Evolutionary conservation across 2,329 filamentous ascomycete genomes (phyloP).

Genomic region (Coniochaeta prunicola): DNA sequence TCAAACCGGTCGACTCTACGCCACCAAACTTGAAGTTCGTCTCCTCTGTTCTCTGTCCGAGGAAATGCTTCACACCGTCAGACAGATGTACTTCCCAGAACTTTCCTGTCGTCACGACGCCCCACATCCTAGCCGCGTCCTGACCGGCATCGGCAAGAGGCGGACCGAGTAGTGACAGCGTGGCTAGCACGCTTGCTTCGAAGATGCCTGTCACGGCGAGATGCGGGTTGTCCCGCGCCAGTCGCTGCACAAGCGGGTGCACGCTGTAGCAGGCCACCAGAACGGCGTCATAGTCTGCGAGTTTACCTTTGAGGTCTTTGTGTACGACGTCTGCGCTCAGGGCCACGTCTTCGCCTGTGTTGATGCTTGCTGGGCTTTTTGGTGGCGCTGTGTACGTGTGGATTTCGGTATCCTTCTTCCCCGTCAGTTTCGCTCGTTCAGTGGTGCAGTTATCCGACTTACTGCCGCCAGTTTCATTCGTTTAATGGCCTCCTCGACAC

Average conservation of each 20-base stretch:
- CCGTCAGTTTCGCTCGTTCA: no score
- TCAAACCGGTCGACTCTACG: constrained; percentile 74
- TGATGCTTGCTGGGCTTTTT: constrained; percentile 65
- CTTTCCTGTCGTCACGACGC: constrained; percentile 80
- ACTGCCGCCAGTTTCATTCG: constrained; percentile 31
- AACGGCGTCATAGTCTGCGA: constrained; percentile 60
- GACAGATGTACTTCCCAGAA: constrained; percentile 73
- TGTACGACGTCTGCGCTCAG: constrained; percentile 57
- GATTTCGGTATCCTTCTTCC: constrained; percentile 39
- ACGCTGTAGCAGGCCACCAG: constrained; percentile 85
- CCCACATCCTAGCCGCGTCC: constrained; percentile 47
- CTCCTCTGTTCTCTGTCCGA: constrained; percentile 40
- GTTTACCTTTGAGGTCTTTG: constrained; percentile 35
- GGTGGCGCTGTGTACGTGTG: constrained; percentile 59
- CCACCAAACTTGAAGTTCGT: constrained; percentile 58
- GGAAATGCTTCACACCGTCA: constrained; percentile 54
- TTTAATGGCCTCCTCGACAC: constrained; percentile 45
- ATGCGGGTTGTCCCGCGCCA: constrained; percentile 30
- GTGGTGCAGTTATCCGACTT: constrained; percentile 11
- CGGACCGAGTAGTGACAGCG: constrained; percentile 43
- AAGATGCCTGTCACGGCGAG: constrained; percentile 74
- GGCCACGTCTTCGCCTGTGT: constrained; percentile 62
- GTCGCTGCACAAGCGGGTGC: constrained; percentile 63
- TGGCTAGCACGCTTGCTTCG: constrained; percentile 67
- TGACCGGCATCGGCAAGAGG: constrained; percentile 11